Evolutionary conservation across 2,329 filamentous ascomycete species (phyloP), one percentile per base, ranked within the genome.

Genomic region (Dactylellina sp.): DNA sequence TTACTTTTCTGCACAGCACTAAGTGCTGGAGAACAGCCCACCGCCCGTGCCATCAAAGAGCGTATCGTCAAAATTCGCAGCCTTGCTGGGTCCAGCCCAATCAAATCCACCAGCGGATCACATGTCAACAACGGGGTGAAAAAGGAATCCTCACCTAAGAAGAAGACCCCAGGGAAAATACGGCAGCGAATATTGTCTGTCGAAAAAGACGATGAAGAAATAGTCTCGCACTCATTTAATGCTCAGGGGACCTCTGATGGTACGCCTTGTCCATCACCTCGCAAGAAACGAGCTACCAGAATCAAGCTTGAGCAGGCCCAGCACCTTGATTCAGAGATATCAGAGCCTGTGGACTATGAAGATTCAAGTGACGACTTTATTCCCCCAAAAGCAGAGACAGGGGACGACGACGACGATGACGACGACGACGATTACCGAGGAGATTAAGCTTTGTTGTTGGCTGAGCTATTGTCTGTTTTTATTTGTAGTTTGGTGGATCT

Each of bases 51-150:
- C 18, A 68, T 75, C 18, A 39, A 16, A 20, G 71, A 75, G 25
- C 71, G 71, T 7, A 75, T 75, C 32, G 40, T 61, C 22, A 75
- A 75, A 28, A 72, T 72, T 22, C 60, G 61, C 32, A 60, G 40
- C 12, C 44, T 72, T n/a, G n/a, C 68, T 7, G 53, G 59, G 2
- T 42, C 14, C 39, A 70, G 60, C 46, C 68, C 68, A 22, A 37
- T 28, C n/a, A 72, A 65, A 28, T n/a, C 20, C 18, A 9, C 53
- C 22, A 24, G 11, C 25, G 25, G 44, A 22, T 65, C 68, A 7
- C 68, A 72, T 20, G 68, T 72, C 44, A 65, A 72, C 18, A 72
- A 72, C 55, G 68, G 68, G 7, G 55, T 72, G 16, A 72, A 72
- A 22, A 72, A 72, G 32, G 68, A 72, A 50, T 46, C 60, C 1